phyloP scores from a whole-genome alignment of 805 yeast genomes.

The Yamadazyma akitaensis region DNA sequence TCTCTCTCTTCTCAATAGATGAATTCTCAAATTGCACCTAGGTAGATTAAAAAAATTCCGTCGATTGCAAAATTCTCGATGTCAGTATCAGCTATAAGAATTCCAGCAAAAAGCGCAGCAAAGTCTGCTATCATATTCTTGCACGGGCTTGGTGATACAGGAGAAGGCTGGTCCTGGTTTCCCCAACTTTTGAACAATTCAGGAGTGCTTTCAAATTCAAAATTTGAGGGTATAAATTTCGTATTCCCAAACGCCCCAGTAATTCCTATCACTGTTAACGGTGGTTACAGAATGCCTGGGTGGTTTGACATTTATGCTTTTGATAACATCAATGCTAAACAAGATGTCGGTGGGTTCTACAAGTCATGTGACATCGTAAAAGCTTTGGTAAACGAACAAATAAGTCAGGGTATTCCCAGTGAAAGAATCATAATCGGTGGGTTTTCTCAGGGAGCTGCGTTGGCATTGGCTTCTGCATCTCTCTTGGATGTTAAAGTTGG shows the following conservation, averaged over 20 bases:
- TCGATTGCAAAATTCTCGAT: not conserved
- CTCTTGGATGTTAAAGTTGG: slow-evolving; percentile 61
- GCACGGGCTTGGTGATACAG: slow-evolving; percentile 93
- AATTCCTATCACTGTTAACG: slow-evolving; percentile 64
- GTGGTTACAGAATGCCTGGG: slow-evolving; percentile 66
- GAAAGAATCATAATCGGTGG: slow-evolving; percentile 87
- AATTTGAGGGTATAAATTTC: slow-evolving; percentile 54
- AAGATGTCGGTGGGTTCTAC: slow-evolving; percentile 55
- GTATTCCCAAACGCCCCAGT: slow-evolving; percentile 90
- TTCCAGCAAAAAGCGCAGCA: slow-evolving; percentile 29
- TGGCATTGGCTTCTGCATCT: slow-evolving; percentile 61
- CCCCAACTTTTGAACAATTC: slow-evolving; percentile 56
- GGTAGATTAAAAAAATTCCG: not conserved
- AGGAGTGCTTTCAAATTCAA: slow-evolving; percentile 34
- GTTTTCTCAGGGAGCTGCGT: slow-evolving; percentile 90
- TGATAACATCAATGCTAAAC: slow-evolving; percentile 43
- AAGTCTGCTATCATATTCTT: slow-evolving; percentile 58
- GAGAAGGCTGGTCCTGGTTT: slow-evolving; percentile 84
- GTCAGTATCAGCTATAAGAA: slow-evolving; percentile 21
- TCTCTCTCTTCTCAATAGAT: too few species aligned
- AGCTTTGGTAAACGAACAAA: slow-evolving; percentile 49
- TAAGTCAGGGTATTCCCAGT: slow-evolving; percentile 51
- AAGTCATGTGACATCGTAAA: slow-evolving; percentile 46
- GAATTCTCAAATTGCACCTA: not conserved
- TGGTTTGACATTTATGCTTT: slow-evolving; percentile 81